These are phyloP conservation scores for Caryopteris hybrid DNA, from an alignment of 305 asterid species.

Conservation along the genomic window DNA sequence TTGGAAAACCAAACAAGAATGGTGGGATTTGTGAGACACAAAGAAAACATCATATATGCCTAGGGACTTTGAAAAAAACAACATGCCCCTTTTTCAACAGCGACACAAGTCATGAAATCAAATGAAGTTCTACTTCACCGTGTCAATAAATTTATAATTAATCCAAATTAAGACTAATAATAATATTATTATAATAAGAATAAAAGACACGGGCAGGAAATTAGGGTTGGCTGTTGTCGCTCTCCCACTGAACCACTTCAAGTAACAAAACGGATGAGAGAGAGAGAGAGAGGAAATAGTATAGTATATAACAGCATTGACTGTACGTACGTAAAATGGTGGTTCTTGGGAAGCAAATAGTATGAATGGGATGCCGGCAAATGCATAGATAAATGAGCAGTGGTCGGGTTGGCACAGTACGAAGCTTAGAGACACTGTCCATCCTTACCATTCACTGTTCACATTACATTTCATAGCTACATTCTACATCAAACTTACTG, in stretches of 20 bases:
- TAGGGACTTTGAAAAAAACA: slow-evolving; percentile 46
- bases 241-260: slow-evolving; percentile 4
- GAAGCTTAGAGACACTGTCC: not conserved
- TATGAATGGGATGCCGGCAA: slow-evolving; percentile 38
- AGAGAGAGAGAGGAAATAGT: not conserved
- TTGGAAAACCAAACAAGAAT: slow-evolving; percentile 17
- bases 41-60: slow-evolving; percentile 15
- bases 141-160: not conserved
- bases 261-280: not conserved
- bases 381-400: slow-evolving; percentile 57
- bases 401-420: slow-evolving; percentile 49
- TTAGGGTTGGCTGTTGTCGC: slow-evolving; percentile 58
- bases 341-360: slow-evolving; percentile 32
- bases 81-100: slow-evolving; percentile 24
- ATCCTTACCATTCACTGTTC: slow-evolving; percentile 14
- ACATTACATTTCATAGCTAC: slow-evolving; percentile 6
- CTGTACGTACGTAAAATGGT: not conserved
- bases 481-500: slow-evolving; percentile 60
- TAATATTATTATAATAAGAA: not conserved
- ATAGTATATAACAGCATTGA: not conserved
- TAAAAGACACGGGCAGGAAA: slow-evolving; percentile 51
- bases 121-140: not conserved
- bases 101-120: slow-evolving; percentile 8
- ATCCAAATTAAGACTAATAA: not conserved
- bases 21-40: slow-evolving; percentile 31